Evolutionary conservation across 1,139 yeast genomes (phyloP).

Genomic region (Ashbya aceris): DNA sequence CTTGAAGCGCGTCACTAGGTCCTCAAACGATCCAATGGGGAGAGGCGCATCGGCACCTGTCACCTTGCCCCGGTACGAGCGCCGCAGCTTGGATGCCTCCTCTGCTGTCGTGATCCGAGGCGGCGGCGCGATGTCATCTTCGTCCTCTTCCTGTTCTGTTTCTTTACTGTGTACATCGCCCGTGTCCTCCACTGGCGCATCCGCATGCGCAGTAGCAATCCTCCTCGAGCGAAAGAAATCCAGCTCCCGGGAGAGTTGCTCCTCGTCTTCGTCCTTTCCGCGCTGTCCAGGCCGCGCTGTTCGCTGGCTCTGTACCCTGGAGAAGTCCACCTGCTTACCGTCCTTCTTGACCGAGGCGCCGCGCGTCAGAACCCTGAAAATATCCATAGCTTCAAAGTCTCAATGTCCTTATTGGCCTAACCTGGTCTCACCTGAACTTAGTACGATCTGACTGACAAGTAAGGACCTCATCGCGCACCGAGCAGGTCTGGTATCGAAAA

Average conservation of each 20-base stretch:
- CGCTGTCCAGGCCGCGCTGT: constrained; percentile 13
- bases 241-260: constrained; percentile 49
- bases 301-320: constrained; percentile 13
- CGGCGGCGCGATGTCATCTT: constrained; percentile 29
- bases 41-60: constrained; percentile 73
- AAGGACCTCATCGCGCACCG: neutral
- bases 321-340: constrained; percentile 21
- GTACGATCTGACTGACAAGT: neutral
- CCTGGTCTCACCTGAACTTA: neutral
- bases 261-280: constrained; percentile 32
- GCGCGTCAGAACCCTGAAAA: constrained; percentile 72
- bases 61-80: constrained; percentile 50
- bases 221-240: constrained; percentile 62
- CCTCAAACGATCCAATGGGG: constrained; percentile 85
- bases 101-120: constrained; percentile 42
- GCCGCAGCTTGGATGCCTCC: constrained; percentile 52
- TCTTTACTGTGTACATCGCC: constrained; percentile 23
- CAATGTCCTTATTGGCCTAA: too few relatives aligned
- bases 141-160: constrained; percentile 19
- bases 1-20: constrained; percentile 57
- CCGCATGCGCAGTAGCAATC: constrained; percentile 25
- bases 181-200: constrained; percentile 14
- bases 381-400: constrained; percentile 51
- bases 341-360: constrained; percentile 69
- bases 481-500: too few relatives aligned